phyloP scores from a whole-genome alignment of 2,329 filamentous ascomycete species.

The Stachybotrys echinatus region DNA sequence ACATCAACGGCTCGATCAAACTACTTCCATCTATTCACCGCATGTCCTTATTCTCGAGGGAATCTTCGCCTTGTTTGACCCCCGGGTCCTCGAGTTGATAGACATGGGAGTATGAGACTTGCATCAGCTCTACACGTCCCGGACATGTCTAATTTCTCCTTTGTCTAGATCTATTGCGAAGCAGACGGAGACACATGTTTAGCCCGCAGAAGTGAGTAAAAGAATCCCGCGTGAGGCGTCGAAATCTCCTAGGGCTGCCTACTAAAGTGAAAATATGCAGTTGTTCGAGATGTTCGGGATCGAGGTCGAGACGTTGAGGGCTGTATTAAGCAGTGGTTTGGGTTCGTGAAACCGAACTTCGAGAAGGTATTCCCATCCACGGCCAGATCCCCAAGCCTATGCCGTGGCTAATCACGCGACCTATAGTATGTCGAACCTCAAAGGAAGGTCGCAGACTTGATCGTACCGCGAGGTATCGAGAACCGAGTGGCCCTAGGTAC shows the following conservation, averaged over 20 bases:
- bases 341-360: conserved; percentile 94
- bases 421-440: conserved; percentile 83
- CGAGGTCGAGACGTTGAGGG: conserved; percentile 89
- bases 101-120: conserved; percentile 69
- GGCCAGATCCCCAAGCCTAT: neutral
- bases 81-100: conserved; percentile 75
- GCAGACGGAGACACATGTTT: conserved; percentile 93
- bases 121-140: neutral
- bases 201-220: conserved; percentile 69
- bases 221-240: neutral
- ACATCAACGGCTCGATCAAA: conserved; percentile 73
- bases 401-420: conserved; percentile 4
- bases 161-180: conserved; percentile 78
- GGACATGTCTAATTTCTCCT: conserved; percentile 4
- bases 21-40: conserved; percentile 89
- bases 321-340: conserved; percentile 97
- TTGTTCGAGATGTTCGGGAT: conserved; percentile 82
- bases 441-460: conserved; percentile 85
- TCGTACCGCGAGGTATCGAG: conserved; percentile 90
- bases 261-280: conserved; percentile 39
- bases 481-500: conserved; percentile 84
- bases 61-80: conserved; percentile 91
- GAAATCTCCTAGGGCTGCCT: conserved; percentile 1
- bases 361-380: conserved; percentile 61
- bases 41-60: conserved; percentile 94